Evolutionary conservation across 768 basidiomycete genomes (phyloP), one percentile per base, ranked within the genome.

Genomic region (Lentinula boryana): DNA sequence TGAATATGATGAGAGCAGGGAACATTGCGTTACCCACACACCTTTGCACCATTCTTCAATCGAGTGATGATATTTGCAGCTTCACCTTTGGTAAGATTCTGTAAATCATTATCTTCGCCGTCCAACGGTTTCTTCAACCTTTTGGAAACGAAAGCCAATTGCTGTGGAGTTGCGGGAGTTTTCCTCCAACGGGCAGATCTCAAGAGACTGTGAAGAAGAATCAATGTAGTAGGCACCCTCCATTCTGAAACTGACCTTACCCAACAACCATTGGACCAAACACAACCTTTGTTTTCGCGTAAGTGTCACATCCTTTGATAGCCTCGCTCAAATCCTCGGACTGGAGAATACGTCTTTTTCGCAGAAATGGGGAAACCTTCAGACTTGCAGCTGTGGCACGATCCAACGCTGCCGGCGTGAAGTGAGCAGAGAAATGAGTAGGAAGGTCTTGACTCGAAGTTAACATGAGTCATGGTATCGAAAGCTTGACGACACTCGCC

Each of bases 31-130:
- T 56, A 50, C 3, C 36, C 46, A 60, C 71, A 35, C 67, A 89
- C 91, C 76, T 82, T 77, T 36, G 88, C 88, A 27, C 91, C 92
- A 66, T 93, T 87, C 68, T 84, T 88, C 60, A 91, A 62, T 8
- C 91, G 85, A 23, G 85, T 85, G 62, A 95, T 88, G 49, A 93
- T 85, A 64, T 86, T 85, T 0, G 87, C 88, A 32, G 91, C 91
- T 63, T 89, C 80, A 2, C 93, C 93, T 70, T 91, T 93, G 1
- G 84, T 92, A 65, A 95, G 67, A 0, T 61, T 71, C 49, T 66
- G 70, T 4, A 84, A 68, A 33, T 75, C 66, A 35, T 67, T 58
- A 16, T 68, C 67, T n/a, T 61, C 67, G 16, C 63, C 60, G 18
- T 9, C 62, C 56, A n/a, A 64, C 63, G 54, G 43, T 62, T 52